phyloP scores from a whole-genome alignment of 1,284 basidiomycete species.

The Pholiota adiposa region DNA sequence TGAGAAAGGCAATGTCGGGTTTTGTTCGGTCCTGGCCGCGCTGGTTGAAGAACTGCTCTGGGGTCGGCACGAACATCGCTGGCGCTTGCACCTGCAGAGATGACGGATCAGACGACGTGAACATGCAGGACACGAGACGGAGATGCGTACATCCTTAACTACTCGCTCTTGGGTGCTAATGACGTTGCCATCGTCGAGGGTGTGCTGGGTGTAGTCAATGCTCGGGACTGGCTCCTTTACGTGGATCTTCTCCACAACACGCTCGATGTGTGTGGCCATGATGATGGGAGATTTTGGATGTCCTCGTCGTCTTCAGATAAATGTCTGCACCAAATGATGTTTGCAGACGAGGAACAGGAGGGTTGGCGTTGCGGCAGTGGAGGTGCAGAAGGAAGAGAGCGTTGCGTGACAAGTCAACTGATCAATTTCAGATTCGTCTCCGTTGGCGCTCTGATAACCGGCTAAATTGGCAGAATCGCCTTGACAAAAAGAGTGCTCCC shows the following conservation, averaged over 20 bases:
- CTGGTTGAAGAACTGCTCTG: conserved; percentile 89
- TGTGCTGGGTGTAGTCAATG: conserved; percentile 89
- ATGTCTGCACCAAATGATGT: neutral
- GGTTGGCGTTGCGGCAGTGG: neutral
- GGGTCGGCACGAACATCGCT: conserved; percentile 90
- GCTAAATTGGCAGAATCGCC: neutral
- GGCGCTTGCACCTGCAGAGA: conserved; percentile 85
- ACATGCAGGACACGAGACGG: neutral
- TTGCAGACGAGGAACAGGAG: conserved; percentile 7
- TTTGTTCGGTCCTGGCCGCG: conserved; percentile 78
- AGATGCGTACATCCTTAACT: conserved; percentile 73
- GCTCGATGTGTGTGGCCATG: conserved; percentile 66
- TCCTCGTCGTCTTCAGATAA: conserved; percentile 8
- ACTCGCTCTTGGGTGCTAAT: conserved; percentile 88
- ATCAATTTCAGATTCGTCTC: conserved; percentile 18
- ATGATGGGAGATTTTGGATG: conserved; percentile 15
- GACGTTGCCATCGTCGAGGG: conserved; percentile 85
- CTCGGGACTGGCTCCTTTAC: conserved; percentile 59
- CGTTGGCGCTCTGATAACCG: conserved; percentile 2
- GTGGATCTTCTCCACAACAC: conserved; percentile 77
- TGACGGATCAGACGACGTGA: conserved; percentile 9
- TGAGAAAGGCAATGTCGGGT: conserved; percentile 96
- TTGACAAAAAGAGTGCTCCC: neutral
- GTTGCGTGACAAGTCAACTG: conserved; percentile 13
- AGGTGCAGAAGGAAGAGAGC: conserved; percentile 4